Evolutionary conservation across 2,329 filamentous ascomycete species (phyloP), one percentile per base, ranked within the genome.

Genomic region (Coleophoma crateriformis): DNA sequence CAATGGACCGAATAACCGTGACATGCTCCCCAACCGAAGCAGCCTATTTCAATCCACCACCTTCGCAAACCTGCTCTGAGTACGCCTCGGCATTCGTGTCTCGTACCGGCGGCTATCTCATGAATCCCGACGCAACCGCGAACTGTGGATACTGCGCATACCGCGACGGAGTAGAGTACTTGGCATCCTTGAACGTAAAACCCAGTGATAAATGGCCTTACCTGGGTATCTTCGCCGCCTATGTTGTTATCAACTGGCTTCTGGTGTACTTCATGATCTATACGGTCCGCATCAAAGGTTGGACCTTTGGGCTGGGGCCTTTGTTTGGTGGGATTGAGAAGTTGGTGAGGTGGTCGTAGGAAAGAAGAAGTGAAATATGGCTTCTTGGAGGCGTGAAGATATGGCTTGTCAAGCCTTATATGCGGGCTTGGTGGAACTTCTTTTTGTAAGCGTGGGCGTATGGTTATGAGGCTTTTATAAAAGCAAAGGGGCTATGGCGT

Each of bases 181-280:
- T 90, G 58, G 55, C 69, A 3, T 80, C 77, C 6, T 64, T 79
- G 35, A 78, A 78, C 56, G 69, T 79, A 27, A 48, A 68, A 22
- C 65, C 69, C 1, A 58, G 57, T 17, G 75, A 90, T 48, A 88
- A 88, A 68, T 90, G 87, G 87, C 69, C 79, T 40, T 73, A 84
- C 64, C 86, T 89, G 58, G 87, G 84, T 7, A 83, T 90, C 52
- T 88, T 90, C 70, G 58, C 88, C 8, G 81, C 79, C 1, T 90
- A 89, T 63, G 81, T 79, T 47, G 69, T 86, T 13, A 83, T 79
- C 46, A 90, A 89, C 61, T 89, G 82, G 82, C 69, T 76, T 38
- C 66, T 90, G 48, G 84, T 89, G 1, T 88, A 87, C 64, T 88
- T 89, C 68, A 89, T 90, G 62, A 82, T 90, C 50, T 90, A 85